These are phyloP conservation scores for Isoetes taiwanensis DNA, from an alignment of 75 land plant species.

Conservation along the genomic window DNA sequence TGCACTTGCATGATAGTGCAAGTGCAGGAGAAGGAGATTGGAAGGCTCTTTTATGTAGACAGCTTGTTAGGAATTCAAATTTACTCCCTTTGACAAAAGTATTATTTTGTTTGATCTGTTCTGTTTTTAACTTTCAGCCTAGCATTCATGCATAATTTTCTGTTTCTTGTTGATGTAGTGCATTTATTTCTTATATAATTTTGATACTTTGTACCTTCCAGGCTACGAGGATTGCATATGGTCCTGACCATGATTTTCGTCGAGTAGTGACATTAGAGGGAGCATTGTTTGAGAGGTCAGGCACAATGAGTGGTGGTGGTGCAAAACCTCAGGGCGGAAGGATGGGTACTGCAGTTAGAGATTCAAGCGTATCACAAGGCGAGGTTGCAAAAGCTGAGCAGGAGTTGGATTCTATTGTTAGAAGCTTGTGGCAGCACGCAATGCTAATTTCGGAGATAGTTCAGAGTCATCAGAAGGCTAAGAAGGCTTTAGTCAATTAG, in stretches of 20 bases:
- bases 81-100: no score
- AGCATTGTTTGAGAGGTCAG: slow-evolving; percentile 86
- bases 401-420: slow-evolving; percentile 44
- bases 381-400: slow-evolving; percentile 53
- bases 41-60: no score
- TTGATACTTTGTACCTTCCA: no score
- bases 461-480: slow-evolving; percentile 44
- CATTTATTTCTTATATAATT: no score
- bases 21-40: no score
- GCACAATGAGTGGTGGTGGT: slow-evolving; percentile 98
- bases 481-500: slow-evolving; percentile 38
- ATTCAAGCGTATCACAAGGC: slow-evolving; percentile 61
- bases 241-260: slow-evolving; percentile 53
- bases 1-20: no score
- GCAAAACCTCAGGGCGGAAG: slow-evolving; percentile 84
- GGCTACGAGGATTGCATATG: slow-evolving; percentile 92
- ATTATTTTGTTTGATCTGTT: no score
- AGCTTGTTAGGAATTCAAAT: no score
- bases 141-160: no score
- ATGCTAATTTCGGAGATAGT: slow-evolving; percentile 36
- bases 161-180: no score
- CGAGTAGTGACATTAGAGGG: slow-evolving; percentile 91
- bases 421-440: slow-evolving; percentile 36
- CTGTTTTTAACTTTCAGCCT: no score
- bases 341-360: slow-evolving; percentile 79